Conservation (phyloP, 2,329 filamentous ascomycete genomes). For the Alternaria gansuensis region DNA sequence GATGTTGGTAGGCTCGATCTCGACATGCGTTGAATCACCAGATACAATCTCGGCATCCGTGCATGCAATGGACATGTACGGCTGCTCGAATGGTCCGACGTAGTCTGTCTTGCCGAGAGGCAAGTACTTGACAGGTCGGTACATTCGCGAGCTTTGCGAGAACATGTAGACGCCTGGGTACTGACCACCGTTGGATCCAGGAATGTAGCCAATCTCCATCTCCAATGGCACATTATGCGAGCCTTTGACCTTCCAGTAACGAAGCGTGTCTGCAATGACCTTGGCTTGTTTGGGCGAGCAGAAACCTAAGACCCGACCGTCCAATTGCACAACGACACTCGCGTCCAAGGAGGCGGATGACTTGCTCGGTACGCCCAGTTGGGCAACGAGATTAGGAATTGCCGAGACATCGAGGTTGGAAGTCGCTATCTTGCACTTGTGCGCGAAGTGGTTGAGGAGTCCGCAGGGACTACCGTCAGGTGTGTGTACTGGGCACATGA, state of each 20-base stretch:
- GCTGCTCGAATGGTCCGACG: slow-evolving; percentile 93
- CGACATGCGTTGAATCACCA: slow-evolving; percentile 91
- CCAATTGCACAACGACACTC: slow-evolving; percentile 87
- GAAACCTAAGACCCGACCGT: slow-evolving; percentile 89
- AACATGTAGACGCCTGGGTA: slow-evolving; percentile 97
- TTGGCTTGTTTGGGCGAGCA: slow-evolving; percentile 85
- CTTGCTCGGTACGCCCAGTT: slow-evolving; percentile 78
- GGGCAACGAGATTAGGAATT: slow-evolving; percentile 75
- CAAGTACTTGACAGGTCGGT: slow-evolving; percentile 90
- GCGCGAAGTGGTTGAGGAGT: slow-evolving; percentile 90
- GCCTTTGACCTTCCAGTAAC: slow-evolving; percentile 95
- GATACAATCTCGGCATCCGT: slow-evolving; percentile 86
- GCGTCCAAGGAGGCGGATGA: slow-evolving; percentile 83
- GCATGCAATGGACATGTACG: slow-evolving; percentile 97
- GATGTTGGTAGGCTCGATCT: slow-evolving; percentile 94
- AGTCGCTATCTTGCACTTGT: slow-evolving; percentile 92
- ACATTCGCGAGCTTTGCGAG: slow-evolving; percentile 83
- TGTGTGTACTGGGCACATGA: slow-evolving; percentile 92
- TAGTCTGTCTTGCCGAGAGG: slow-evolving; percentile 85
- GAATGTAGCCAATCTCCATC: slow-evolving; percentile 91
- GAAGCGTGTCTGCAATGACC: slow-evolving; percentile 82
- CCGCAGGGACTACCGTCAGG: slow-evolving; percentile 96
- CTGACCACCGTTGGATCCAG: slow-evolving; percentile 86
- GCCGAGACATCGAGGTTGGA: slow-evolving; percentile 75
- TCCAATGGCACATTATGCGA: slow-evolving; percentile 79